Conservation (phyloP, 129 eudicot genomes). For the Helichrysum umbraculigerum region DNA sequence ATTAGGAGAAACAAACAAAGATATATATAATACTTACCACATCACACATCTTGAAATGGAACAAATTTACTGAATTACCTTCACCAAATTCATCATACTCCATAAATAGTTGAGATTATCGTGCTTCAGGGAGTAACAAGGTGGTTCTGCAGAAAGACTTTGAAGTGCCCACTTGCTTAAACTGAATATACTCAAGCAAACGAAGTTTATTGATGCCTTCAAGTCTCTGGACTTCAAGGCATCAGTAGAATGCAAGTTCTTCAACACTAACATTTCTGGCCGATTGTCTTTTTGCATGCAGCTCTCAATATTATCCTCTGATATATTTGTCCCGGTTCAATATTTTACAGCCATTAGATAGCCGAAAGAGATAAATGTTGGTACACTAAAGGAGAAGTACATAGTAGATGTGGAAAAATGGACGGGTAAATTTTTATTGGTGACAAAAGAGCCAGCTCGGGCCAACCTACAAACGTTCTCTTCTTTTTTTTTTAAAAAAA, state of each 20-base stretch:
- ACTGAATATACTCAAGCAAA: conserved; percentile 89
- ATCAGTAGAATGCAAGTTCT: conserved; percentile 95
- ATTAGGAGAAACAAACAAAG: conserved; percentile 24
- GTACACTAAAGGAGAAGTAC: background rate
- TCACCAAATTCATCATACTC: conserved; percentile 67
- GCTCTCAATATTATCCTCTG: conserved; percentile 84
- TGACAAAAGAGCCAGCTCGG: background rate
- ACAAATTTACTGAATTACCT: conserved; percentile 68
- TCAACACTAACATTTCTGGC: conserved; percentile 69
- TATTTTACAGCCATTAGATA: conserved; percentile 54
- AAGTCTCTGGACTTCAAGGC: conserved; percentile 92
- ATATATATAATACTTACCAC: conserved; percentile 53
- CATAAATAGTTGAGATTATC: conserved; percentile 80
- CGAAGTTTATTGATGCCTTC: conserved; percentile 78
- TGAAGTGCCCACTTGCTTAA: conserved; percentile 96
- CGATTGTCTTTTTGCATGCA: conserved; percentile 54
- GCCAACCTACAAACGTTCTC: background rate
- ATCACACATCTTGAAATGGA: conserved; percentile 78
- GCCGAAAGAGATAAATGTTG: conserved; percentile 10
- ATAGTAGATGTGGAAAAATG: background rate
- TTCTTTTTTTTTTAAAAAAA: background rate
- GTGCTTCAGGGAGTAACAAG: conserved; percentile 84
- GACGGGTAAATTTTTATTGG: background rate
- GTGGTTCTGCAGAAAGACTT: conserved; percentile 93
- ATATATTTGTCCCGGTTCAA: conserved; percentile 80